phyloP scores from a whole-genome alignment of 192 early-diverging fungal species.

The Fimicolochytrium jonesii region DNA sequence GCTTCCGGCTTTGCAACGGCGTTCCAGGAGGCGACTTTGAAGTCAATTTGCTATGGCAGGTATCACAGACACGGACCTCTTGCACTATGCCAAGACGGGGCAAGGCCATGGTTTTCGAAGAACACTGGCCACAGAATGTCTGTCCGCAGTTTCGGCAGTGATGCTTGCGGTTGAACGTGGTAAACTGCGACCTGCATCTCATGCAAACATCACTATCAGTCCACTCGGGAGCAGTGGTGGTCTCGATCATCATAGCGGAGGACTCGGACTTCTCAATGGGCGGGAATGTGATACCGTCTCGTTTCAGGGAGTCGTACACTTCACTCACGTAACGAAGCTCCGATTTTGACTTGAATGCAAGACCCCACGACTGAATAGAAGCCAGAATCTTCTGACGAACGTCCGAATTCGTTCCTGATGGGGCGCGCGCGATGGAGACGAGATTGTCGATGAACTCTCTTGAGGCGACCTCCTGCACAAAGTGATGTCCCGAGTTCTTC shows the following conservation, averaged over 20 bases:
- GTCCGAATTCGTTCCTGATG: constrained; percentile 65
- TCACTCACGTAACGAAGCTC: constrained; percentile 77
- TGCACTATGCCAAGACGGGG: constrained; percentile 84
- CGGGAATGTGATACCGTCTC: constrained; percentile 74
- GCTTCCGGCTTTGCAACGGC: neutral
- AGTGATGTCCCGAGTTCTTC: constrained; percentile 88
- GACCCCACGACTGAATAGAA: constrained; percentile 88
- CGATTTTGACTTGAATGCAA: constrained; percentile 71
- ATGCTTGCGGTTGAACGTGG: constrained; percentile 93
- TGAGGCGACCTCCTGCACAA: constrained; percentile 80
- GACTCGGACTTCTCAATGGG: constrained; percentile 56
- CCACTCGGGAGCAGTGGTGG: constrained; percentile 92
- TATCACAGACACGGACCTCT: constrained; percentile 92
- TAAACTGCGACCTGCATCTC: constrained; percentile 89
- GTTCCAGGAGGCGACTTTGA: constrained; percentile 31
- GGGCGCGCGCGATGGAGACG: constrained; percentile 52
- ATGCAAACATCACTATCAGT: constrained; percentile 89
- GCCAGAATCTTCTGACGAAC: constrained; percentile 71
- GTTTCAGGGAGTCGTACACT: constrained; percentile 76
- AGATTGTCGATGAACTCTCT: constrained; percentile 89
- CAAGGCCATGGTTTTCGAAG: constrained; percentile 78
- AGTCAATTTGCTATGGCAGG: constrained; percentile 76
- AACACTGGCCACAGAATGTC: constrained; percentile 91
- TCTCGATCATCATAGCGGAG: constrained; percentile 71
- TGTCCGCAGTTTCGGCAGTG: constrained; percentile 97